Evolutionary conservation across 441 rosid genomes (phyloP).

Genomic region (Pelargonium citronellum): DNA sequence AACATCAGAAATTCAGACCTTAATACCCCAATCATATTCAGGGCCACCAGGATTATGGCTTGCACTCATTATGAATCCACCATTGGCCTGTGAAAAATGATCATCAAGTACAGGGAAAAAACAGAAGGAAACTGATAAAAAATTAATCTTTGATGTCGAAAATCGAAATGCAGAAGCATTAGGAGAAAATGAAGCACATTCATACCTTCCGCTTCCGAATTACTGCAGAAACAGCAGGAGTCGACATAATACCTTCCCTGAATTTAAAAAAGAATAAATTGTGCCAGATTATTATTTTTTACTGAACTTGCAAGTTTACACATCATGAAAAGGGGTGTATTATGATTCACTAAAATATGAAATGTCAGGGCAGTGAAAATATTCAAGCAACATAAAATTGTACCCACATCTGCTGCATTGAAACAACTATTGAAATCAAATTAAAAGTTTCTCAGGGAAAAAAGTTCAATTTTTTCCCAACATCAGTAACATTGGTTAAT

Average conservation of each 20-base stretch:
- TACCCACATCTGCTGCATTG: background rate
- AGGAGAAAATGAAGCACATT: conserved; percentile 10
- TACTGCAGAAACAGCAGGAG: conserved; percentile 91
- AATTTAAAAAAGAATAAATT: background rate
- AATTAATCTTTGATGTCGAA: conserved; percentile 1
- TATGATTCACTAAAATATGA: background rate
- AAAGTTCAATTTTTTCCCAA: background rate
- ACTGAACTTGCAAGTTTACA: no score
- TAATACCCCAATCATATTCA: conserved; percentile 95
- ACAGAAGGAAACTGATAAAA: background rate
- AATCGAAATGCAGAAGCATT: no score
- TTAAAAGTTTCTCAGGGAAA: no score
- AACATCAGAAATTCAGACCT: conserved; percentile 44
- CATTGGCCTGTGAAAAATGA: conserved; percentile 55
- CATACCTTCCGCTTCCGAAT: conserved; percentile 73
- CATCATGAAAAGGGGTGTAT: background rate
- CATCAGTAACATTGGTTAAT: background rate
- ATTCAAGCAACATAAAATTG: background rate
- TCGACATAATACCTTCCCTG: conserved; percentile 85
- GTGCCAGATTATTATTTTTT: no score
- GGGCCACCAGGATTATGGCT: conserved; percentile 96
- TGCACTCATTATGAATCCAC: conserved; percentile 97
- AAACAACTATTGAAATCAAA: background rate
- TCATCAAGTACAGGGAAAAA: conserved; percentile 14
- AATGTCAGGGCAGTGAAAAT: background rate